Evolutionary conservation across 768 basidiomycete genomes (phyloP), one percentile per base, ranked within the genome.

Genomic region (Candolleomyces aberdarensis): DNA sequence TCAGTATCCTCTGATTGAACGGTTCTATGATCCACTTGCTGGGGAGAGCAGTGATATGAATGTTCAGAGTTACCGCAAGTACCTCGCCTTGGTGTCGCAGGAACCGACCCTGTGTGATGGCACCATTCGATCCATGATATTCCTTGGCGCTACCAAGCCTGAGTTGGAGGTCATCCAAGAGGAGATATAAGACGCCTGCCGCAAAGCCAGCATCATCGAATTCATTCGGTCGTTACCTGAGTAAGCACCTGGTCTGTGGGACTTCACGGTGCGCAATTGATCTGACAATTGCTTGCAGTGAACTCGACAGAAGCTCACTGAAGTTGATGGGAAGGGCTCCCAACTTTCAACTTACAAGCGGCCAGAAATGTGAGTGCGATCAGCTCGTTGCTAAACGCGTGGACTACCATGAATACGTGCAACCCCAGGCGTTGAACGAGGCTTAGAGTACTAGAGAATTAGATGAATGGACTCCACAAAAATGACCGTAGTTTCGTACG

Each of bases 21-120:
- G 89, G 17, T 91, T 90, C 77, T 90, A 90, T 68, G 87, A 90
- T 68, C 83, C 88, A 9, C 70, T 85, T 20, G 80, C 80, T 10
- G 88, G 88, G 62, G 79, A 82, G 52, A 86, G 94, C 70, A 78
- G 77, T 19, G 83, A 87, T 13, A 80, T 88, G 65, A 90, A 91
- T 63, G 74, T 92, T 39, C 83, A 88, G 62, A 86, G 87, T 52
- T 95, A 93, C 79, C 83, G 93, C 58, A 85, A 89, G 67, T 80
- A 91, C 50, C 84, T 94, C 20, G 86, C 91, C 0, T 77, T 95
- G 22, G 93, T 96, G 6, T 93, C 92, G 29, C 94, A 95, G 71
- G 89, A 91, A 65, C 88, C 88, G 22, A 89, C 86, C 0, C 74
- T 95, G 9, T 95, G 94, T 67, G 85, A 89, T 10, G 90, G 91